A percentile compares a stretch with the other conserved stretches of the same genome.
Evolutionary conservation across 1,284 basidiomycete genomes (phyloP).

Genomic region (Limonomyces culmigenus): DNA sequence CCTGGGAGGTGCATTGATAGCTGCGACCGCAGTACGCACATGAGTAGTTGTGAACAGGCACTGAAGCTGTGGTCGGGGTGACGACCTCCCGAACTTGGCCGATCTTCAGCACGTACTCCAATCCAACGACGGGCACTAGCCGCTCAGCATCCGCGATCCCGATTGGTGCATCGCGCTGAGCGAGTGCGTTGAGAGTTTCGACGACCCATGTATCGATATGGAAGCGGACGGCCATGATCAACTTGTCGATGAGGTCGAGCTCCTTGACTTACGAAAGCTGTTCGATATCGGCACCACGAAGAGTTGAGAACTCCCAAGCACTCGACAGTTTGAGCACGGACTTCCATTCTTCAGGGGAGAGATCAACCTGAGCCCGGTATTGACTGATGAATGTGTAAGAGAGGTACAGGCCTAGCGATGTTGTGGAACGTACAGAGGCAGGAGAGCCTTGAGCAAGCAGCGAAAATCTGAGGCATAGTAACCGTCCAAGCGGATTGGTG

Average conservation of each 20-base stretch:
- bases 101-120: neutral
- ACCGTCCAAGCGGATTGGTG: neutral
- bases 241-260: conserved; percentile 1
- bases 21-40: no score
- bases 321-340: conserved; percentile 1
- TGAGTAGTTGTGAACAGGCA: no score
- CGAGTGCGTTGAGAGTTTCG: neutral
- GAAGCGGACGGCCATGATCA: neutral
- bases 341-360: conserved; percentile 1
- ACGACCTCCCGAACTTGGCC: neutral
- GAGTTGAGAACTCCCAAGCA: neutral
- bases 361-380: neutral
- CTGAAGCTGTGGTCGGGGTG: no score
- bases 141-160: neutral
- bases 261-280: neutral
- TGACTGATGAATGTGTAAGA: neutral
- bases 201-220: conserved; percentile 1
- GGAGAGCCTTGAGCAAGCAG: neutral
- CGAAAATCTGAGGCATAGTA: neutral
- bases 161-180: neutral
- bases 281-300: neutral
- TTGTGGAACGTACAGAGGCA: neutral
- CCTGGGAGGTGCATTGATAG: no score
- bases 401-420: neutral
- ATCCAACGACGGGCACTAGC: neutral